Conservation (phyloP, 1,284 basidiomycete genomes). For the Ustilago vetiveriae region DNA sequence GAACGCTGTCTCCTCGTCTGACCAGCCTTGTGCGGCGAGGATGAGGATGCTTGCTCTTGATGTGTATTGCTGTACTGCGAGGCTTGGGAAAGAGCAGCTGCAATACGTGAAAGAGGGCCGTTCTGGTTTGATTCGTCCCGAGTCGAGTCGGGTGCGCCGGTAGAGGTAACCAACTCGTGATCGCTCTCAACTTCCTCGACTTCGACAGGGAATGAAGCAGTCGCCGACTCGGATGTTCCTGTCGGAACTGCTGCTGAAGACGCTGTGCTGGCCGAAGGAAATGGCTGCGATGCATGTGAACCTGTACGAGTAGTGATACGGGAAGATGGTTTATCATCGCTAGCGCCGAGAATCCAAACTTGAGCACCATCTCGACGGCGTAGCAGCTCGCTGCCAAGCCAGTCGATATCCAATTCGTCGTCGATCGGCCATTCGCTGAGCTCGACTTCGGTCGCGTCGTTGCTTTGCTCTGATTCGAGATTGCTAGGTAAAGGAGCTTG, state of each 20-base stretch:
- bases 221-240: neutral
- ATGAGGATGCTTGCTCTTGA: neutral
- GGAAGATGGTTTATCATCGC: no score
- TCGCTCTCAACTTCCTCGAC: slow-evolving; percentile 34
- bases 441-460: slow-evolving; percentile 11
- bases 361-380: slow-evolving; percentile 30
- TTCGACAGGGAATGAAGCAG: slow-evolving; percentile 5
- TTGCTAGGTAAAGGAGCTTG: neutral
- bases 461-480: neutral
- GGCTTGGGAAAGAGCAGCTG: slow-evolving; percentile 25
- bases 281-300: no score
- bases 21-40: neutral
- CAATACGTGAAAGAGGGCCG: slow-evolving; percentile 17
- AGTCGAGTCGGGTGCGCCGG: neutral
- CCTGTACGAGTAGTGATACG: no score
- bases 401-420: slow-evolving; percentile 54
- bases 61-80: slow-evolving; percentile 1
- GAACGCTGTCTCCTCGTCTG: slow-evolving; percentile 13
- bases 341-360: slow-evolving; percentile 47
- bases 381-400: slow-evolving; percentile 52
- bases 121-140: no score
- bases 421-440: slow-evolving; percentile 21
- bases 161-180: slow-evolving; percentile 6
- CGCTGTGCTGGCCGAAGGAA: neutral
- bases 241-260: neutral